Conservation (phyloP, 345 rosid species). For the Cardiospermum halicacabum region DNA sequence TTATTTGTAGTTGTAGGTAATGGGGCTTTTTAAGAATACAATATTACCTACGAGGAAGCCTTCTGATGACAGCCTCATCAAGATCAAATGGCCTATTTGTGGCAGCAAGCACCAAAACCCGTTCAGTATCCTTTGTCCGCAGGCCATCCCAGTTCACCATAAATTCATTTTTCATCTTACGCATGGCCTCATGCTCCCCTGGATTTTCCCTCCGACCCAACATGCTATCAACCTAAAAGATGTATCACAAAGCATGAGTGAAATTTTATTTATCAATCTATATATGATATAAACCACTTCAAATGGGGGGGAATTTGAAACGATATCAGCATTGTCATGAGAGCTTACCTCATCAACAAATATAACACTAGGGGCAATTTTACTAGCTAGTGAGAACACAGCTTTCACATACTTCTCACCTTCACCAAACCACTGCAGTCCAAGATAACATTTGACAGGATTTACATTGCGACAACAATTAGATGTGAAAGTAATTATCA, state of each 20-base stretch:
- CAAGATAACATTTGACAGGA: conserved; percentile 11
- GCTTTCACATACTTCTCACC: conserved; percentile 93
- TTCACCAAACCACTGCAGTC: conserved; percentile 92
- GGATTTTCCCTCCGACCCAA: conserved; percentile 83
- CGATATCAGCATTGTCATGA: background rate
- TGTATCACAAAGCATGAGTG: conserved; percentile 6
- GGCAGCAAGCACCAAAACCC: conserved; percentile 92
- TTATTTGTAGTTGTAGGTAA: background rate
- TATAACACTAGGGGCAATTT: conserved; percentile 79
- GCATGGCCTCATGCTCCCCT: conserved; percentile 86
- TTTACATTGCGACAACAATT: conserved; percentile 7
- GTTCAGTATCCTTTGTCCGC: conserved; percentile 73
- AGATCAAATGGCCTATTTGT: conserved; percentile 95
- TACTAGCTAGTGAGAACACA: conserved; percentile 84
- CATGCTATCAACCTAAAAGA: conserved; percentile 88
- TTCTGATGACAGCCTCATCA: conserved; percentile 95
- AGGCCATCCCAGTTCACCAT: conserved; percentile 96
- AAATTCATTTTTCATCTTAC: conserved; percentile 93
- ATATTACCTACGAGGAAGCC: conserved; percentile 71
- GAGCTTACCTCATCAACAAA: conserved; percentile 86
- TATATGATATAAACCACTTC: background rate
- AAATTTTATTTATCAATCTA: background rate
- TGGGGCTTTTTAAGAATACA: background rate
- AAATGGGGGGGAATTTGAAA: too few species aligned
- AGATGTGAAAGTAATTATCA: background rate